Evolutionary conservation across 2,329 filamentous ascomycete species (phyloP), one percentile per base, ranked within the genome.

Genomic region (Fusarium globosum): DNA sequence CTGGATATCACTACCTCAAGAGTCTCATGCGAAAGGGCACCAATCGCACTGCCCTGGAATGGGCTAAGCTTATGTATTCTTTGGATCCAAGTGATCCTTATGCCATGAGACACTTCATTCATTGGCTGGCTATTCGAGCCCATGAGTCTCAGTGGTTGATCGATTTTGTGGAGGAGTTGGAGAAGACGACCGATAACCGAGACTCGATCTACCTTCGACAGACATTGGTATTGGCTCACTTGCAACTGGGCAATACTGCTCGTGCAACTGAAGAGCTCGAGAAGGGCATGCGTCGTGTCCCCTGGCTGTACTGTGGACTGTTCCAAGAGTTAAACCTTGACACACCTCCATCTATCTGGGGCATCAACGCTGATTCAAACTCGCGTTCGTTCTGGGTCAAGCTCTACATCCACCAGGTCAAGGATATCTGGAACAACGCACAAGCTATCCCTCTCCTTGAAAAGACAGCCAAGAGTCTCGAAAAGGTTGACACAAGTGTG

Each of bases 1-100:
- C 94, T 3, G 93, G 92, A 14, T 97, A 95, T 86, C 91, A 95
- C 75, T 98, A 98, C 78, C 92, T 98, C 77, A 90, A 89, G 76
- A 96, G 94, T 74, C 86, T 99, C 28, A 88, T 94, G 21, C 91
- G 94, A 83, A 96, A 97, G 76, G 95, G 95, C n/a, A 98, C 96
- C 3, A 97, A 94, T 86, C 89, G 95, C 52, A 98, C 96, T 2
- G 94, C 95, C 0, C 90, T 97, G 53, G 96, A 98, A 82, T 99
- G 96, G 95, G 89, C 94, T 12, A 97, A 96, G 83, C 84, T 98
- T 11, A 85, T 98, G 15, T 87, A 97, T 36, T 89, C 91, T 65
- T 83, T 98, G 66, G 90, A 95, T 74, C 90, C 91, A 53, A 84
- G 86, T 8, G 96, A 99, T 79, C 95, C 95, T 0, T 98, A 97